A percentile compares a stretch with the other conserved stretches of the same genome.
phyloP scores from a whole-genome alignment of 495 filamentous ascomycete genomes.

The Talaromyces nanjingensis region DNA sequence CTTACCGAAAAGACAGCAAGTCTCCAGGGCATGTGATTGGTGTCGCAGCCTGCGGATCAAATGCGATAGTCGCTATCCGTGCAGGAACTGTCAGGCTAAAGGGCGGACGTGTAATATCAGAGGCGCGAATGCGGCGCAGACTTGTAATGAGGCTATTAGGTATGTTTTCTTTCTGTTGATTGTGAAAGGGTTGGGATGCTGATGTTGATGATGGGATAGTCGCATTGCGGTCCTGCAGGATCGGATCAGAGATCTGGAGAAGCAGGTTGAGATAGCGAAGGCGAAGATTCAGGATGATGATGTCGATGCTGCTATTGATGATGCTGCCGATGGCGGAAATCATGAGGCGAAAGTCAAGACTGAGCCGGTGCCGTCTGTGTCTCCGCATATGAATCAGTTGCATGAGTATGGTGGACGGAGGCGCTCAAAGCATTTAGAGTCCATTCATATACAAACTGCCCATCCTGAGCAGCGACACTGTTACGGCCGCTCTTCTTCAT shows the following conservation, averaged over 20 bases:
- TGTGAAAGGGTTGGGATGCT: background rate
- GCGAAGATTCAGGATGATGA: conserved; percentile 1
- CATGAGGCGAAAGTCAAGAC: background rate
- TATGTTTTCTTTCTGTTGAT: background rate
- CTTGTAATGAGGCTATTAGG: conserved; percentile 6
- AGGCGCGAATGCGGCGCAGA: conserved; percentile 13
- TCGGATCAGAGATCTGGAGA: conserved; percentile 7
- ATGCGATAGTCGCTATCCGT: conserved; percentile 38
- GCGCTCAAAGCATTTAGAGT: conserved; percentile 16
- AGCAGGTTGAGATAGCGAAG: conserved; percentile 2
- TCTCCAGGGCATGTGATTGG: conserved; percentile 39
- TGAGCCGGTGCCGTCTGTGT: background rate
- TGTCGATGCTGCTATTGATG: background rate
- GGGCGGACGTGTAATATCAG: conserved; percentile 30
- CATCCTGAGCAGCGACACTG: conserved; percentile 8
- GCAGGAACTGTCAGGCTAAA: conserved; percentile 33
- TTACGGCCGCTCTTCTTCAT: conserved; percentile 25
- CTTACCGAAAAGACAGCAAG: conserved; percentile 24
- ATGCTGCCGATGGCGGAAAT: background rate
- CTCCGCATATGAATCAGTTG: background rate
- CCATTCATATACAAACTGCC: conserved; percentile 9
- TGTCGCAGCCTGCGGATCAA: conserved; percentile 39
- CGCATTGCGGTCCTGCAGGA: conserved; percentile 31
- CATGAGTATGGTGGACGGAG: background rate
- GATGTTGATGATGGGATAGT: conserved; percentile 12